Evolutionary conservation across 352 stramenopile genomes (phyloP).

Genomic region (Globisporangium irregulare): DNA sequence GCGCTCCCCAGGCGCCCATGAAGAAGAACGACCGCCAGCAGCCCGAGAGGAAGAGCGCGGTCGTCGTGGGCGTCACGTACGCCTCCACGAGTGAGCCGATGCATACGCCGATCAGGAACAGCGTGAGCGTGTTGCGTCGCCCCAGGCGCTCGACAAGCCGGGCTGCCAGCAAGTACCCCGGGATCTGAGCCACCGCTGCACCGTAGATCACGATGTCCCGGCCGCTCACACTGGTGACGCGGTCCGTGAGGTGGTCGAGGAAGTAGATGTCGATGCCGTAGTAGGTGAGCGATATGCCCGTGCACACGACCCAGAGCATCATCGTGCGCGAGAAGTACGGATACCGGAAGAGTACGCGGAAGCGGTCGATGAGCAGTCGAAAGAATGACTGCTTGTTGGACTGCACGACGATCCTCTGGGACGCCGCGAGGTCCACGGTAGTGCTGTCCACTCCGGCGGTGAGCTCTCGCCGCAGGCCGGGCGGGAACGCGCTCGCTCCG

Average conservation of each 20-base stretch:
- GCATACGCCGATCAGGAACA: conserved; percentile 22
- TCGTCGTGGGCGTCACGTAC: conserved; percentile 14
- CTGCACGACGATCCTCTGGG: conserved; percentile 10
- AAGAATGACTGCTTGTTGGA: conserved; percentile 9
- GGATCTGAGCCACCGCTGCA: conserved; percentile 16
- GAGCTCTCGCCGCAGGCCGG: neutral
- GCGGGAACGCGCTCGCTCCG: neutral
- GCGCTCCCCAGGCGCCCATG: conserved; percentile 15
- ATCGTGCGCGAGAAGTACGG: conserved; percentile 23
- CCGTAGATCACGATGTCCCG: conserved; percentile 18
- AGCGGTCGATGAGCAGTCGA: conserved; percentile 11
- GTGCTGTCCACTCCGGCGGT: neutral
- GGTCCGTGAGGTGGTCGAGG: conserved; percentile 8
- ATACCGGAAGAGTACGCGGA: conserved; percentile 20
- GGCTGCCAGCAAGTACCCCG: neutral
- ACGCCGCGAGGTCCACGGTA: neutral
- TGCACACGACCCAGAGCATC: conserved; percentile 25
- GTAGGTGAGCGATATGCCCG: conserved; percentile 24
- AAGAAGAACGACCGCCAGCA: conserved; percentile 19
- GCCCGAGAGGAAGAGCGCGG: conserved; percentile 13
- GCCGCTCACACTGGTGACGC: neutral
- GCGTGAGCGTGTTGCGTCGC: conserved; percentile 9
- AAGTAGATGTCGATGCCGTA: conserved; percentile 26
- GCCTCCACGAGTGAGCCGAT: conserved; percentile 19
- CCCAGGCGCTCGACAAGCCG: conserved; percentile 1